Evolutionary conservation across 23 red algal species (phyloP).

Genomic region (Gracilaria domingensis): DNA sequence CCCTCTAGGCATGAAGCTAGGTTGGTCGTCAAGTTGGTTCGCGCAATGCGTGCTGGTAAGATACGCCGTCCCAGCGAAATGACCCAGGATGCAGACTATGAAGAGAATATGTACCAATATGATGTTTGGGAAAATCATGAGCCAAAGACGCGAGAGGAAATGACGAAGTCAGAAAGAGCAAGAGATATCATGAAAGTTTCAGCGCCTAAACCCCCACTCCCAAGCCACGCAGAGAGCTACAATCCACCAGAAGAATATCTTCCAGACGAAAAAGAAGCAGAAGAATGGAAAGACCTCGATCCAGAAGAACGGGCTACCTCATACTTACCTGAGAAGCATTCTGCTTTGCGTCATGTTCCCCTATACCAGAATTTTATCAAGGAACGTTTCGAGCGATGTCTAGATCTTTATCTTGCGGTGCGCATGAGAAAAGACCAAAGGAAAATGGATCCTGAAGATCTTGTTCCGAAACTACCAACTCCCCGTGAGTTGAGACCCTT

Average conservation of each 20-base stretch:
- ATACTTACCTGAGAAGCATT: slow-evolving; percentile 78
- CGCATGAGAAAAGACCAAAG: slow-evolving; percentile 54
- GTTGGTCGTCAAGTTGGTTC: slow-evolving; percentile 79
- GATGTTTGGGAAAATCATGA: slow-evolving; percentile 82
- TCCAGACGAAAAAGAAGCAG: slow-evolving; percentile 60
- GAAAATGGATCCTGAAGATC: slow-evolving; percentile 68
- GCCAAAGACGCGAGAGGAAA: slow-evolving; percentile 40
- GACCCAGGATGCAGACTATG: slow-evolving; percentile 14
- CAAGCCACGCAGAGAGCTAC: slow-evolving; percentile 92
- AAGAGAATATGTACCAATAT: slow-evolving; percentile 65
- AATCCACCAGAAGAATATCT: slow-evolving; percentile 91
- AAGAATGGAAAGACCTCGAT: slow-evolving; percentile 51
- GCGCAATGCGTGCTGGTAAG: slow-evolving; percentile 74
- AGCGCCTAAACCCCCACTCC: slow-evolving; percentile 86
- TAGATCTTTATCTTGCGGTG: slow-evolving; percentile 92
- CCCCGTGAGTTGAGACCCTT: slow-evolving; percentile 88
- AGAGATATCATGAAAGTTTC: slow-evolving; percentile 52
- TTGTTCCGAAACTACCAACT: slow-evolving; percentile 84
- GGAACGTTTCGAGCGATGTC: slow-evolving; percentile 94
- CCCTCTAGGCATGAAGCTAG: slow-evolving; percentile 90
- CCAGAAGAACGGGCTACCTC: slow-evolving; percentile 69
- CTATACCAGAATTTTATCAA: slow-evolving; percentile 74
- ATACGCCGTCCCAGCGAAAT: slow-evolving; percentile 58
- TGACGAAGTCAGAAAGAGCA: slow-evolving; percentile 71
- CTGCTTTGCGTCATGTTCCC: slow-evolving; percentile 86